phyloP scores from a whole-genome alignment of 345 rosid genomes.

The Zanthoxylum bungeanum region DNA sequence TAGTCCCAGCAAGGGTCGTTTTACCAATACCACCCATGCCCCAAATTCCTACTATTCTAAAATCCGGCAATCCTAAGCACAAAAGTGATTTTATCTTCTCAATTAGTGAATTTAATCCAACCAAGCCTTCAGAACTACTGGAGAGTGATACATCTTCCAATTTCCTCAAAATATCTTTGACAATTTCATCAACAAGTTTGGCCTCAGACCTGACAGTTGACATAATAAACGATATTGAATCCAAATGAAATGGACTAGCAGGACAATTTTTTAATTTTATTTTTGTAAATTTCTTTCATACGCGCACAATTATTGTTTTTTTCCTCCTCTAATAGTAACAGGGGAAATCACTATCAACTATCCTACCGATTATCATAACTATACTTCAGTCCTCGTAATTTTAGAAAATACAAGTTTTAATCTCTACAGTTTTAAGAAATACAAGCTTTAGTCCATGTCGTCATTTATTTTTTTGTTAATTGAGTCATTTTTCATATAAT shows the following conservation, averaged over 20 bases:
- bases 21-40: neutral
- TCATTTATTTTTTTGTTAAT: too few relatives aligned
- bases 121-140: neutral
- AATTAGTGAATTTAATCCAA: neutral
- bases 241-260: neutral
- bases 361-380: too few relatives aligned
- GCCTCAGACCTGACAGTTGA: neutral
- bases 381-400: too few relatives aligned
- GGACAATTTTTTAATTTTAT: too few relatives aligned
- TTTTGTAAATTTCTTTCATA: too few relatives aligned
- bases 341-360: too few relatives aligned
- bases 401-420: too few relatives aligned
- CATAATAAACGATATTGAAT: neutral
- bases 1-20: neutral
- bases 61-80: neutral
- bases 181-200: neutral
- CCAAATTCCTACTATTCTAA: neutral
- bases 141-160: neutral
- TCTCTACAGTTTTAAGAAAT: too few relatives aligned
- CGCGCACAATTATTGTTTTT: too few relatives aligned
- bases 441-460: too few relatives aligned
- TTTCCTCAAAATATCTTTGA: neutral
- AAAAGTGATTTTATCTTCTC: neutral
- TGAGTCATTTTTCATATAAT: too few relatives aligned
- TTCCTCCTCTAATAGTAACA: too few relatives aligned